Base-by-base conservation (phyloP, 2,329 filamentous ascomycete species). In the Stagonosporopsis cucurbitacearum region DNA sequence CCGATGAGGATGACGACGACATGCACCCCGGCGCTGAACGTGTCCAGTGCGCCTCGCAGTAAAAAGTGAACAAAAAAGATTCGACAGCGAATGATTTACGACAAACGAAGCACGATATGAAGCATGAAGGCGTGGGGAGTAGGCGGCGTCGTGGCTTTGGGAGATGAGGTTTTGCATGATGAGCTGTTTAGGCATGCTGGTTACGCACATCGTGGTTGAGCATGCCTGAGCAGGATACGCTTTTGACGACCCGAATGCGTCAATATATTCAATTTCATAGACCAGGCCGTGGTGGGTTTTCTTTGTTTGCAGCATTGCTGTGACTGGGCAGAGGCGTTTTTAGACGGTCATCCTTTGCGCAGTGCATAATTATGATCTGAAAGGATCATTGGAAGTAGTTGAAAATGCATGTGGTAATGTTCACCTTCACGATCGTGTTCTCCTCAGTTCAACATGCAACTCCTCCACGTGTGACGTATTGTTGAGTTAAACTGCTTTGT, bases 41-140 rank as follows among this genome's bases (percentile, higher is more conserved):
- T 61, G 90, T 95, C 56, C 91, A 95, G 82, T 95, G 91, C 77
- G 90, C 91, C 54, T 92, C 90, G 30, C 91, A 95, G 85, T 95
- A 93, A 86, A 78, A 13, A 19, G 20, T 19, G 78, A 20, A n/a
- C 25, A 11, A 25, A 43, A 2, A 8, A 15, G 17, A 17, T 25
- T 41, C 39, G 33, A 19, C 9, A 42, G 44, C 48, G 50, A 49
- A 57, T 20, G 44, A 53, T 50, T 57, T 46, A 57, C 44, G 54
- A 53, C 9, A 39, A 49, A 53, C 23, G 41, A 53, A 42, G 49
- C 44, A 57, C 43, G 50, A 57, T 26, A 53, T 28, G 12, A 43
- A 41, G 40, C 45, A 53, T 57, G 33, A 53, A 46, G 44, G 33
- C 17, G 33, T 19, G 41, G 32, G 44, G 40, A 6, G 45, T 30